phyloP scores from a whole-genome alignment of 164 flowering plant species.

The Pachysandra terminalis region DNA sequence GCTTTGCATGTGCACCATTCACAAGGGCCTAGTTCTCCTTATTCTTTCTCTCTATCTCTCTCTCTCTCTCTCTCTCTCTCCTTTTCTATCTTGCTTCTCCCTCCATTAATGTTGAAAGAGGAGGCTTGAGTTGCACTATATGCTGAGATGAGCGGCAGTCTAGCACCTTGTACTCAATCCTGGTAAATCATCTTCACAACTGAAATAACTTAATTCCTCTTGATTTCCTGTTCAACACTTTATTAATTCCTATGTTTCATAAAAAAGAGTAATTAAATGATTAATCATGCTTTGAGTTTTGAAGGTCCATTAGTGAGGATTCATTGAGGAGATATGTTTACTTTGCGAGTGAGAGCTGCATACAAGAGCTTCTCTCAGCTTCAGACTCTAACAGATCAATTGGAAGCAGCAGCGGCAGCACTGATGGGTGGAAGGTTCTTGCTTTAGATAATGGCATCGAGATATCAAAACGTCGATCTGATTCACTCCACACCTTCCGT shows the following conservation, averaged over 20 bases:
- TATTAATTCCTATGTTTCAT: neutral
- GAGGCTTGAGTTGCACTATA: neutral
- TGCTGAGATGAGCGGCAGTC: slow-evolving; percentile 31
- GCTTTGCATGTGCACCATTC: slow-evolving; percentile 61
- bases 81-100: neutral
- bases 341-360: slow-evolving; percentile 84
- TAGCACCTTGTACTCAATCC: slow-evolving; percentile 43
- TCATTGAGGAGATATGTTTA: slow-evolving; percentile 72
- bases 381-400: slow-evolving; percentile 48
- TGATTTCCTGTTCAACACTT: too few relatives aligned
- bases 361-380: slow-evolving; percentile 77
- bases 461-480: slow-evolving; percentile 69
- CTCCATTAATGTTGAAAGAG: neutral
- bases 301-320: slow-evolving; percentile 82
- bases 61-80: too few relatives aligned
- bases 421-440: slow-evolving; percentile 67
- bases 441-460: slow-evolving; percentile 60
- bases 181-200: too few relatives aligned
- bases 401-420: too few relatives aligned
- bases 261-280: too few relatives aligned
- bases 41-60: slow-evolving; percentile 19
- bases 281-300: too few relatives aligned
- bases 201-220: too few relatives aligned
- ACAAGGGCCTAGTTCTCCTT: slow-evolving; percentile 36
- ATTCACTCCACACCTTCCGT: slow-evolving; percentile 59